Percentiles rank a stretch among this genome's conserved stretches.
Conservation (phyloP, 441 rosid genomes). For the Melastoma candidum region DNA sequence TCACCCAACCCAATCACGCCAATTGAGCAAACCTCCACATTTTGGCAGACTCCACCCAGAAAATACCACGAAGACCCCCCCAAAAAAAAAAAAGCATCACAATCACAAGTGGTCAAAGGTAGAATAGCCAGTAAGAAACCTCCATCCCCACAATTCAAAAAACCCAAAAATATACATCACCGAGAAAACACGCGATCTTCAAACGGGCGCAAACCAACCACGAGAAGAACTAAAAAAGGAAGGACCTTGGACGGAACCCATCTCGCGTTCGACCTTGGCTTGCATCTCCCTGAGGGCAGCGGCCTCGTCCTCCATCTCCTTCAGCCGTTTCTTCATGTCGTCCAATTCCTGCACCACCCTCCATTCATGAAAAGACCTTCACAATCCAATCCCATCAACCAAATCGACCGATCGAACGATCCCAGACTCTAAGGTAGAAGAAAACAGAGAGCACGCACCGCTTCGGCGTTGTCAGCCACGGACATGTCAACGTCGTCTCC, state of each 20-base stretch:
- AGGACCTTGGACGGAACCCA: slow-evolving; percentile 38
- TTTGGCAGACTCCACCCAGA: neutral
- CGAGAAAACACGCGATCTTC: no score
- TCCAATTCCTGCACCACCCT: slow-evolving; percentile 31
- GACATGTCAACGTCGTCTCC: slow-evolving; percentile 18
- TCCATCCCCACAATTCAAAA: no score
- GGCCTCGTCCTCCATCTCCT: slow-evolving; percentile 60
- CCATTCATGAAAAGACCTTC: neutral
- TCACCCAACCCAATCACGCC: no score
- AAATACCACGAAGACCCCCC: neutral
- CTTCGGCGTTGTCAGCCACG: slow-evolving; percentile 6
- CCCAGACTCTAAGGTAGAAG: neutral
- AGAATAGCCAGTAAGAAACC: no score
- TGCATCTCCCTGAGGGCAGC: slow-evolving; percentile 54
- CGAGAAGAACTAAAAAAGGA: neutral
- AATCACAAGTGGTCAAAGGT: no score
- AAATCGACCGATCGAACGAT: neutral
- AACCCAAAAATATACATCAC: no score
- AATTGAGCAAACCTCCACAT: no score
- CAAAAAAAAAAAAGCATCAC: no score
- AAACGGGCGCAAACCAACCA: no score
- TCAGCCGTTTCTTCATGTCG: slow-evolving; percentile 43
- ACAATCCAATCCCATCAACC: no score
- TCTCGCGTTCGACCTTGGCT: slow-evolving; percentile 44
- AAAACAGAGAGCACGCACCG: neutral